These are phyloP conservation scores for Phanerochaete sordida DNA, from an alignment of 768 basidiomycete genomes.

Conservation along the genomic window DNA sequence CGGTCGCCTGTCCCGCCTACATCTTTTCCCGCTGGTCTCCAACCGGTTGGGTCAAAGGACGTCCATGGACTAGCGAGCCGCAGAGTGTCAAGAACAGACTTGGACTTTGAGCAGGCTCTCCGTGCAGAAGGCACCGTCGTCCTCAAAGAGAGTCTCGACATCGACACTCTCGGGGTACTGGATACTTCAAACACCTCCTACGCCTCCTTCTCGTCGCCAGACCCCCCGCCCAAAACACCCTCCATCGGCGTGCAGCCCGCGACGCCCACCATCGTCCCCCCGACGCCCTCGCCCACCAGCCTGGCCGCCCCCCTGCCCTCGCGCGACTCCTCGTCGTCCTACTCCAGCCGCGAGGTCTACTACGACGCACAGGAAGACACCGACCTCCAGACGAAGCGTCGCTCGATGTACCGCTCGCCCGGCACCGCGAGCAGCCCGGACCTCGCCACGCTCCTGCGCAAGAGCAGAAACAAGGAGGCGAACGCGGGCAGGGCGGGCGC, in stretches of 20 bases:
- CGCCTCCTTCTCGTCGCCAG: conserved; percentile 39
- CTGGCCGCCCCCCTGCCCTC: conserved; percentile 25
- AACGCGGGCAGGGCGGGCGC: conserved; percentile 35
- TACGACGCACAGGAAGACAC: conserved; percentile 58
- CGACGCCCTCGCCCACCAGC: conserved; percentile 55
- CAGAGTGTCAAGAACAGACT: conserved; percentile 67
- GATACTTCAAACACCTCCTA: conserved; percentile 35
- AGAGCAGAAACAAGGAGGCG: conserved; percentile 53
- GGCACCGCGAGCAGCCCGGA: conserved; percentile 93
- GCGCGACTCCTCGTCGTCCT: conserved; percentile 45
- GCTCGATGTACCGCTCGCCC: conserved; percentile 83
- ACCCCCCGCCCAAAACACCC: conserved; percentile 34
- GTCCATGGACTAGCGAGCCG: conserved; percentile 33
- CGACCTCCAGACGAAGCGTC: conserved; percentile 70
- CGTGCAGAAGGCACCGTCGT: conserved; percentile 62
- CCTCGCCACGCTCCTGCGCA: conserved; percentile 80
- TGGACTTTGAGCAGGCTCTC: conserved; percentile 81
- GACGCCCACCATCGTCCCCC: conserved; percentile 62
- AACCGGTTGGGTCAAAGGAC: conserved; percentile 56
- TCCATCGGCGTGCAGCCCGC: conserved; percentile 42
- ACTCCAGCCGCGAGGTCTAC: conserved; percentile 51
- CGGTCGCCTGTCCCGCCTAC: conserved; percentile 39
- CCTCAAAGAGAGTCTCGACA: conserved; percentile 69
- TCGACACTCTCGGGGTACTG: conserved; percentile 60
- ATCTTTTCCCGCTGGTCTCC: conserved; percentile 48